A percentile compares a stretch with the other conserved stretches of the same genome.
phyloP scores from a whole-genome alignment of 2,329 filamentous ascomycete genomes.

The Aspergillus felis region DNA sequence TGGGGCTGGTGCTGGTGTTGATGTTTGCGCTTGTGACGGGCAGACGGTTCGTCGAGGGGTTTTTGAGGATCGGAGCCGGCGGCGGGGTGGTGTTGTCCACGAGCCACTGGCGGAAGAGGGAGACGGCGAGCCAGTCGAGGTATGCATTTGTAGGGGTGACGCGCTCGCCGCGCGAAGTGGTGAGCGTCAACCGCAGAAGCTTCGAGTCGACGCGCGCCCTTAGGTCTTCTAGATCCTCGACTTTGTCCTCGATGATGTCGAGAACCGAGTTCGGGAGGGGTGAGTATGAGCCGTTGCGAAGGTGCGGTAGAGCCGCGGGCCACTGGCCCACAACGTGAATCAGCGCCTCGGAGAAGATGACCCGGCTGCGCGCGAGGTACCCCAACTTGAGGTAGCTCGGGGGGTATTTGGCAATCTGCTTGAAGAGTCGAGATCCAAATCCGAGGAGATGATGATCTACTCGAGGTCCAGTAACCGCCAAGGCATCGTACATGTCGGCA shows the following conservation, averaged over 20 bases:
- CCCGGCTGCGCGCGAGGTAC: conserved; percentile 76
- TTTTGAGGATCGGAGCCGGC: conserved; percentile 49
- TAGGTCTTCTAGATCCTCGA: conserved; percentile 81
- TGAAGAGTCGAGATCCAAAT: conserved; percentile 87
- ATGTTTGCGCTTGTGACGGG: conserved; percentile 1
- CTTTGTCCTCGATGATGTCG: conserved; percentile 90
- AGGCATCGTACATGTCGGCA: conserved; percentile 92
- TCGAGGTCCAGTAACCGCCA: conserved; percentile 79
- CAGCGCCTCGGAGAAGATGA: conserved; percentile 81
- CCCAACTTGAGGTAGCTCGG: conserved; percentile 87
- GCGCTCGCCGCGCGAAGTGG: conserved; percentile 74
- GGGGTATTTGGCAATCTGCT: conserved; percentile 94
- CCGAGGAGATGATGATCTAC: conserved; percentile 92
- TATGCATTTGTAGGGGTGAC: conserved; percentile 76
- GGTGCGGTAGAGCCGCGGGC: conserved; percentile 74
- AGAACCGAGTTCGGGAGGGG: conserved; percentile 71
- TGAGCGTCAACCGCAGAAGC: conserved; percentile 76
- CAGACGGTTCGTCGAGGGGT: conserved; percentile 14
- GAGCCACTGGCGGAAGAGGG: conserved; percentile 86
- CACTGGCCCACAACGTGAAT: conserved; percentile 94
- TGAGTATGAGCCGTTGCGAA: conserved; percentile 53
- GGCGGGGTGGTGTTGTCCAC: conserved; percentile 82
- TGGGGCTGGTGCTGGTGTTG: conserved; percentile 4
- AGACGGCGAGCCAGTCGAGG: conserved; percentile 84
- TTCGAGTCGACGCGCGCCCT: conserved; percentile 75